A percentile compares a stretch with the other conserved stretches of the same genome.
These are phyloP conservation scores for Colletotrichum nymphaeae DNA, from an alignment of 2,329 filamentous ascomycete species.

Conservation along the genomic window DNA sequence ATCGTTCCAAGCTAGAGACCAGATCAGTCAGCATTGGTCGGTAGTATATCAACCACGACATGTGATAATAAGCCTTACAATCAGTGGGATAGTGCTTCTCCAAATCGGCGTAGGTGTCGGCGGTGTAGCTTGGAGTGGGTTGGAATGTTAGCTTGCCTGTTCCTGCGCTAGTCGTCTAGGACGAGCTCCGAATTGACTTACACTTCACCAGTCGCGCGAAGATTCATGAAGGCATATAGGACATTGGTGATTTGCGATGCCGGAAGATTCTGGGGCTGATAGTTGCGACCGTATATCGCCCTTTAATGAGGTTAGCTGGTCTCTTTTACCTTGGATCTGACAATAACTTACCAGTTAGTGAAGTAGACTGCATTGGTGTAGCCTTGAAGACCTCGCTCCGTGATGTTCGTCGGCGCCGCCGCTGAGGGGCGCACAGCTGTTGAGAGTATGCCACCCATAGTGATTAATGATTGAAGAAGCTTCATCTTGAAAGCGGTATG, in stretches of 20 bases:
- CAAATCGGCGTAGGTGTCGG: conserved; percentile 76
- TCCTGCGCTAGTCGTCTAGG: not conserved
- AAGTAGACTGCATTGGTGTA: conserved; percentile 61
- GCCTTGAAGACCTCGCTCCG: conserved; percentile 13
- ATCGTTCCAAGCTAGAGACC: conserved; percentile 19
- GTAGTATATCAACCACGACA: rapidly evolving
- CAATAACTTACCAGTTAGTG: conserved; percentile 57
- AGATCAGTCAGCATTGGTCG: not conserved
- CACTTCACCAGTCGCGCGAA: conserved; percentile 78
- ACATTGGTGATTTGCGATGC: conserved; percentile 79
- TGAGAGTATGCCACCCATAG: not conserved
- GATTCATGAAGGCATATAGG: conserved; percentile 84
- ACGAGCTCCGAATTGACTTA: conserved; percentile 48
- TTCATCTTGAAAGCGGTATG: not conserved
- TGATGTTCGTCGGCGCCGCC: not conserved
- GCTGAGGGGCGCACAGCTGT: not conserved
- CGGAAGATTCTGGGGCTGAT: conserved; percentile 77
- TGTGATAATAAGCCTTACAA: conserved; percentile 55
- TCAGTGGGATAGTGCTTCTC: conserved; percentile 81
- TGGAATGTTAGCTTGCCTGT: not conserved
- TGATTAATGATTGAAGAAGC: not conserved
- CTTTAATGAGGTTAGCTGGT: conserved; percentile 41
- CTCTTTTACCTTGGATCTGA: not conserved
- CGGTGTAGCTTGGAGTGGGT: conserved; percentile 60
- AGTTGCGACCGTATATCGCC: conserved; percentile 81